phyloP scores from a whole-genome alignment of 345 rosid species.

The Lagerstroemia speciosa region DNA sequence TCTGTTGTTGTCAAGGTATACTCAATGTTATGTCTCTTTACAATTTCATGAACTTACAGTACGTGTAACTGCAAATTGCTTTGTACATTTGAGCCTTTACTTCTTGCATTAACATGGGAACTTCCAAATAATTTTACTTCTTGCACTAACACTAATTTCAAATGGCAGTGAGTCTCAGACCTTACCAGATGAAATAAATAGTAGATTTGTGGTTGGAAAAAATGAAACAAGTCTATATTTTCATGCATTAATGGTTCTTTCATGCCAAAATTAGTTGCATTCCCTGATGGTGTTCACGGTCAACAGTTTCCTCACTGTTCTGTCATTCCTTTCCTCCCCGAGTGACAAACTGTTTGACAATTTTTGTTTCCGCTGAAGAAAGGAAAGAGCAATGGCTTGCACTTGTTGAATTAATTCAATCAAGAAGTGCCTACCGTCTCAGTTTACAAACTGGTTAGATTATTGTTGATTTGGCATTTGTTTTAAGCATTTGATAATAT shows the following conservation, averaged over 20 bases:
- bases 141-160: background rate
- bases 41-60: background rate
- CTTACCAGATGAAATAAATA: background rate
- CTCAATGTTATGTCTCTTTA: background rate
- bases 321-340: background rate
- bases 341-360: background rate
- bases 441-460: background rate
- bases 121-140: too few species aligned
- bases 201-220: background rate
- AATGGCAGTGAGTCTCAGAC: background rate
- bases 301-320: background rate
- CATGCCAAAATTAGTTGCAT: background rate
- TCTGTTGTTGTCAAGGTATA: slow-evolving; percentile 88
- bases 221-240: background rate
- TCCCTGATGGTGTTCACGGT: background rate
- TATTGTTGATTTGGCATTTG: background rate
- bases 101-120: too few species aligned
- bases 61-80: background rate
- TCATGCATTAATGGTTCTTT: background rate
- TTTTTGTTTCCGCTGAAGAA: background rate
- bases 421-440: background rate
- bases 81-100: background rate
- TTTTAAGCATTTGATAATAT: background rate
- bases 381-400: background rate
- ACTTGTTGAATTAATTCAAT: background rate